These are phyloP conservation scores for Clitoria ternatea DNA, from an alignment of 306 rosid genomes.

Conservation along the genomic window DNA sequence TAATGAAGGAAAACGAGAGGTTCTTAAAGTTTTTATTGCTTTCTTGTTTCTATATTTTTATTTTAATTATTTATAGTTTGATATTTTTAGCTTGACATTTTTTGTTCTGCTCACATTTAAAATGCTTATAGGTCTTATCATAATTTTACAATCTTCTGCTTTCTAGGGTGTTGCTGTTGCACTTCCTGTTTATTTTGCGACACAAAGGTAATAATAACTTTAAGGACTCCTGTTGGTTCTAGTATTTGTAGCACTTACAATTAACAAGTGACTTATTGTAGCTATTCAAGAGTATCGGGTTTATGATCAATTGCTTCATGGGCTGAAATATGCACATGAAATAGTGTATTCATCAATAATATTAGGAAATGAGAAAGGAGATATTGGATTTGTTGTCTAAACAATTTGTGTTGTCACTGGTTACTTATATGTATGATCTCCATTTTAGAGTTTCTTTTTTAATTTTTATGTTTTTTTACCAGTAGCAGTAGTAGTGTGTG, in stretches of 20 bases:
- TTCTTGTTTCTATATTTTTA: not conserved
- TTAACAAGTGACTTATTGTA: constrained; percentile 5
- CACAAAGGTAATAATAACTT: constrained; percentile 66
- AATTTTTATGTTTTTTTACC: not conserved
- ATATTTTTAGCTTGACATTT: not conserved
- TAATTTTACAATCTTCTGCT: constrained; percentile 23
- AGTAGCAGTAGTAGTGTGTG: not conserved
- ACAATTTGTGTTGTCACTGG: not conserved
- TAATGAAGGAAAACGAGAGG: not conserved
- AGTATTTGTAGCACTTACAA: constrained; percentile 1
- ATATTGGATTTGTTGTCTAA: not conserved
- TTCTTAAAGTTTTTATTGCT: not conserved
- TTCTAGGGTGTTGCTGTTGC: constrained; percentile 94
- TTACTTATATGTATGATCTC: constrained; percentile 1
- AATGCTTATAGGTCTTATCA: not conserved
- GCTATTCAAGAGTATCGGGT: not conserved
- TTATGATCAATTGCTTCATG: not conserved
- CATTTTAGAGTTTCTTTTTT: not conserved
- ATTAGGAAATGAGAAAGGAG: constrained; percentile 17
- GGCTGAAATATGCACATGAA: constrained; percentile 5
- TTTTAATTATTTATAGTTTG: no score
- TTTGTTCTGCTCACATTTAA: not conserved
- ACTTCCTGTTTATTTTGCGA: constrained; percentile 94
- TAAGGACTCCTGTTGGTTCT: constrained; percentile 3
- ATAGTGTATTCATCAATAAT: constrained; percentile 13